Base-by-base conservation (phyloP, 1,284 basidiomycete species). In the Puccinia coronata region DNA sequence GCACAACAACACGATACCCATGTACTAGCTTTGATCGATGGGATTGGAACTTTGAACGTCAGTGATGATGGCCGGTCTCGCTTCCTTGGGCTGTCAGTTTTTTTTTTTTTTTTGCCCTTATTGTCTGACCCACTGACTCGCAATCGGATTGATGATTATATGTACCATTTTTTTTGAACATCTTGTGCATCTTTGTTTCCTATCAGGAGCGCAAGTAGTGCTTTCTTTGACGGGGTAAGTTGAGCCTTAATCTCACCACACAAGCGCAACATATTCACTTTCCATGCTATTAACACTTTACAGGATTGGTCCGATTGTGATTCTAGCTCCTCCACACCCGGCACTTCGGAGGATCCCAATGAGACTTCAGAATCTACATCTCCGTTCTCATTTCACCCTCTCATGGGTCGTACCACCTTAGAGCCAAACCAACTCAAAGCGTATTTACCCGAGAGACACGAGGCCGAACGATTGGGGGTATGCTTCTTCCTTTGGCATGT, bases 271-370 rank as follows among this genome's bases (percentile, higher is more conserved):
- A 2, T 57, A 70, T 59, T 61, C 25, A 55, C 5, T n/a, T n/a
- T n/a, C n/a, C n/a, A n/a, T n/a, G n/a, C n/a, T n/a, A 36, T 16
- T 23, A 25, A 47, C 28, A 65, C 18, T 51, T n/a, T 25, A 36
- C n/a, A 79, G 77, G 77, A 79, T 79, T 79, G 65, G 41, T 70
- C 67, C 39, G 77, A 79, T 55, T 71, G 65, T 36, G 75, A 78
- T 16, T 79, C 77, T 55, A 34, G 41, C n/a, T 70, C 65, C 18
- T 79, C 77, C 67, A 79, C 77, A 25, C 77, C 77, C 47, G 67
- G 77, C 23, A 79, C 77, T 55, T 70, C 67, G 1, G 77, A 79
- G 28, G 77, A 71, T 36, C 65, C 53, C 12, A 51, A 79, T 71
- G 77, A 79, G 20, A 43, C 65, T 2, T 57, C 51, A 70, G 67